Percentiles rank a stretch among this genome's conserved stretches.
Conservation (phyloP, 768 basidiomycete genomes). For the Rhodotorula toruloides region DNA sequence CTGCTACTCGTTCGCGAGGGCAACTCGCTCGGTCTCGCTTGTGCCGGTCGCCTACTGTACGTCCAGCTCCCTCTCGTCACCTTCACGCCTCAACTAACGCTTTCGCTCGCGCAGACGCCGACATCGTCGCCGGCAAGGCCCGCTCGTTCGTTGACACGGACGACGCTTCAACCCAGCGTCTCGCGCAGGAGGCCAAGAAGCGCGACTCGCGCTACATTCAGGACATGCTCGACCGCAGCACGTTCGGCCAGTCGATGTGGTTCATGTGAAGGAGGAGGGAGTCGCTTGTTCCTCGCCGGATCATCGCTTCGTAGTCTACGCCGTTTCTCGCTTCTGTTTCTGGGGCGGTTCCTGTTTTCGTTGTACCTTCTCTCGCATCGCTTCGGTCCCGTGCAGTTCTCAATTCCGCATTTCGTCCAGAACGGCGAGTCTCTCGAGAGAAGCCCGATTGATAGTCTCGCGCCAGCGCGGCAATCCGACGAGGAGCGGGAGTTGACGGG, state of each 20-base stretch:
- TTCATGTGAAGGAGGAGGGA: constrained; percentile 14
- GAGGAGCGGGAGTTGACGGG: no score
- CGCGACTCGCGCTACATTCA: constrained; percentile 19
- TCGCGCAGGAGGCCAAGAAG: neutral
- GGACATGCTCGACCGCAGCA: constrained; percentile 23
- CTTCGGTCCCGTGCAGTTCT: no score
- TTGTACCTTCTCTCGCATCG: no score
- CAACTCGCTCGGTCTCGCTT: constrained; percentile 40
- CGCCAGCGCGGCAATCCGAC: no score
- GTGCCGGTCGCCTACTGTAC: constrained; percentile 31
- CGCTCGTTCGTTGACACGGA: constrained; percentile 30
- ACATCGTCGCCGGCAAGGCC: constrained; percentile 34
- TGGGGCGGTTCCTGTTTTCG: no score
- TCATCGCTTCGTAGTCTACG: no score
- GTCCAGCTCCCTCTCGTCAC: neutral
- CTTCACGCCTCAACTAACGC: neutral
- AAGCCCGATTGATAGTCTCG: no score
- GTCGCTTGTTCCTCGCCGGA: no score
- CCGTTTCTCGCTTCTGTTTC: no score
- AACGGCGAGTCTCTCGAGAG: no score
- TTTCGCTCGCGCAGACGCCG: constrained; percentile 11
- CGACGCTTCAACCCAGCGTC: constrained; percentile 19
- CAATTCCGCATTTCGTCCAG: no score
- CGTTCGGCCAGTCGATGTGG: constrained; percentile 7
- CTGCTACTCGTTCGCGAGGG: constrained; percentile 39